A percentile compares a stretch with the other conserved stretches of the same genome.
Evolutionary conservation across 345 rosid genomes (phyloP).

Genomic region (Dimocarpus longan): DNA sequence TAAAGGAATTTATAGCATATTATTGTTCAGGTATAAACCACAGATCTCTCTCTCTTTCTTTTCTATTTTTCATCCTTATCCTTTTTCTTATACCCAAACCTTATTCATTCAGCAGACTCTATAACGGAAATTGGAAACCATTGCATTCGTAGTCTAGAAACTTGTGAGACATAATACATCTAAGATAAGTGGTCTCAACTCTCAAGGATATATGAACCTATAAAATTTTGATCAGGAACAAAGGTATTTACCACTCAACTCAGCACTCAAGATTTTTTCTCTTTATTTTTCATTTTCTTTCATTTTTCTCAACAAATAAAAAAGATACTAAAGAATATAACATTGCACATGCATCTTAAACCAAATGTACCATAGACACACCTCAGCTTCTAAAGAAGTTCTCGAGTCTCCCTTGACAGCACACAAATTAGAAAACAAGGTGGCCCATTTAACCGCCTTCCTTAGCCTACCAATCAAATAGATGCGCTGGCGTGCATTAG

Average conservation of each 20-base stretch:
- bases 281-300: neutral
- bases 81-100: neutral
- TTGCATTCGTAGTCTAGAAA: neutral
- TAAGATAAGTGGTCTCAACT: neutral
- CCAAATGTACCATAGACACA: conserved; percentile 30
- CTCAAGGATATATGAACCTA: neutral
- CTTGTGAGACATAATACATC: neutral
- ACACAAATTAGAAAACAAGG: conserved; percentile 74
- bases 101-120: neutral
- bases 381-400: conserved; percentile 97
- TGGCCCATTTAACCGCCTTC: conserved; percentile 96
- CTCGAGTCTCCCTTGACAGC: conserved; percentile 82
- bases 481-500: conserved; percentile 80
- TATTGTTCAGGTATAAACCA: neutral
- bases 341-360: neutral
- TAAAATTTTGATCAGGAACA: neutral
- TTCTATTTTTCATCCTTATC: neutral
- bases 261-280: neutral
- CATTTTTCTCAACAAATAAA: neutral
- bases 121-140: neutral
- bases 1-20: neutral
- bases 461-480: conserved; percentile 92
- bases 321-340: too few relatives aligned
- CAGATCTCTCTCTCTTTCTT: neutral
- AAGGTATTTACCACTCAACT: neutral